phyloP scores from a whole-genome alignment of 148 eudicot species.

The Limonium bicolor region DNA sequence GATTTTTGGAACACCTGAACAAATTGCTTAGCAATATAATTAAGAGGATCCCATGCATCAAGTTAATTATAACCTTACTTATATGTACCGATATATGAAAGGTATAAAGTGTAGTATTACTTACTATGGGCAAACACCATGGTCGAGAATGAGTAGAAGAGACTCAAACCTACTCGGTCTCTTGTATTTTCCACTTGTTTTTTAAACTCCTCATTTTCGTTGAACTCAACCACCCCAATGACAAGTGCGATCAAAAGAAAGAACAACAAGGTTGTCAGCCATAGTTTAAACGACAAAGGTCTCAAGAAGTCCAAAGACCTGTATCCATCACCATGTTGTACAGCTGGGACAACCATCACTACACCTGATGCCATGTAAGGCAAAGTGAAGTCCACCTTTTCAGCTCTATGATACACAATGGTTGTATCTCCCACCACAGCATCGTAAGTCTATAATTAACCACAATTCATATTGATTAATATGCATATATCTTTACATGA shows the following conservation, averaged over 20 bases:
- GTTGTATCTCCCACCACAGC: background rate
- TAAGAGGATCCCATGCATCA: background rate
- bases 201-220: no score
- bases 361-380: background rate
- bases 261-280: background rate
- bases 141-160: background rate
- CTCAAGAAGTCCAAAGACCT: background rate
- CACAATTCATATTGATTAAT: background rate
- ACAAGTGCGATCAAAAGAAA: background rate
- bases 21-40: background rate
- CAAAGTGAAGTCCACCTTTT: background rate
- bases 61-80: background rate
- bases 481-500: background rate
- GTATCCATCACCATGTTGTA: background rate
- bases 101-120: background rate
- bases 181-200: no score
- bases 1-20: no score
- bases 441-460: background rate
- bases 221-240: background rate
- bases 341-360: background rate
- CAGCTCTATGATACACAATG: background rate
- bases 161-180: no score
- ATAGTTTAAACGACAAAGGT: background rate
- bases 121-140: background rate
- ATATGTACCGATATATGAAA: background rate